These are phyloP conservation scores for Beauveria caledonica DNA, from an alignment of 2,329 filamentous ascomycete species.

Conservation along the genomic window DNA sequence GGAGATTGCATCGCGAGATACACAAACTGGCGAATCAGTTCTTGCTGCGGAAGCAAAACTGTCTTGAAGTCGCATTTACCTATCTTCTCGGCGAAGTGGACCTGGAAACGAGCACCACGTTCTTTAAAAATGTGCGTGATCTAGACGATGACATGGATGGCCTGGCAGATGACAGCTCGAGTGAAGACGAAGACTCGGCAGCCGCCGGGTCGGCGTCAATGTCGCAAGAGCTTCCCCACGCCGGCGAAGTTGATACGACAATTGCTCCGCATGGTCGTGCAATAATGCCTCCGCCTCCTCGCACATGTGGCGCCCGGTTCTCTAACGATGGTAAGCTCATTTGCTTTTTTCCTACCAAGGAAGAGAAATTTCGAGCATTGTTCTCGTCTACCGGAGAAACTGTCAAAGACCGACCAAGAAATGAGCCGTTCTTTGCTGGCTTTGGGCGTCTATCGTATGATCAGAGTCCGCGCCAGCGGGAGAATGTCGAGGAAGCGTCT, in stretches of 20 bases:
- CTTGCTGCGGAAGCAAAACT: conserved; percentile 50
- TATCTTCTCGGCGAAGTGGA: conserved; percentile 57
- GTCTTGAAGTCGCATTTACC: conserved; percentile 52
- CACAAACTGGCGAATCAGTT: conserved; percentile 49
- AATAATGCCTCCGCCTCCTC: conserved; percentile 47
- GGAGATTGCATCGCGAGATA: conserved; percentile 44
- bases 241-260: conserved; percentile 44
- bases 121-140: conserved; percentile 58
- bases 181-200: conserved; percentile 57
- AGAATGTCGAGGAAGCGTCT: conserved; percentile 41
- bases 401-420: conserved; percentile 40
- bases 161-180: conserved; percentile 69
- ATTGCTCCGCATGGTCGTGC: conserved; percentile 43
- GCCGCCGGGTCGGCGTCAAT: conserved; percentile 47
- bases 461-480: conserved; percentile 38
- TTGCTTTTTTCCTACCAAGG: conserved; percentile 63
- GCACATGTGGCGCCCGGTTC: conserved; percentile 53
- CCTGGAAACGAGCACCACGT: conserved; percentile 50
- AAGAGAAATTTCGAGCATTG: conserved; percentile 47
- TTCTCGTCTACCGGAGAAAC: conserved; percentile 39
- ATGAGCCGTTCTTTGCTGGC: conserved; percentile 48
- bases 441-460: conserved; percentile 49
- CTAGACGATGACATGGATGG: conserved; percentile 49
- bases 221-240: conserved; percentile 53
- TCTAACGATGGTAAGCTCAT: conserved; percentile 54